Percentiles rank a stretch among this genome's conserved stretches.
These are phyloP conservation scores for Boletellus emodensis DNA, from an alignment of 768 basidiomycete species.

Conservation along the genomic window DNA sequence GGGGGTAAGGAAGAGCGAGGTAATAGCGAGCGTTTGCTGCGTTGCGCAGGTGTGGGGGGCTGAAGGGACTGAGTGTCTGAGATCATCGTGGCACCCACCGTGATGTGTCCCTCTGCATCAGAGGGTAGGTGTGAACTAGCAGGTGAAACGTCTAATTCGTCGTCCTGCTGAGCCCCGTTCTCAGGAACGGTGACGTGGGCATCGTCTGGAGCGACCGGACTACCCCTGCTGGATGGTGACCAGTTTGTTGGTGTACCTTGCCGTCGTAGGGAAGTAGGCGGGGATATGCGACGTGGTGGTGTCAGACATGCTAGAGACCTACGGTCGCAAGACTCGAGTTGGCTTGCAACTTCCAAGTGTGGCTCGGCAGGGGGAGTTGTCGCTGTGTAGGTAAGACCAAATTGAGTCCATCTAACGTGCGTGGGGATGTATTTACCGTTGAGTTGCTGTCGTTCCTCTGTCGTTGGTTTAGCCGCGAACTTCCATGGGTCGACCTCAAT, in stretches of 20 bases:
- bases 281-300: slow-evolving; percentile 7
- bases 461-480: slow-evolving; percentile 8
- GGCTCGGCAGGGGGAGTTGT: not conserved
- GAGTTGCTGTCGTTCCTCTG: slow-evolving; percentile 2
- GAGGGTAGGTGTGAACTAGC: not conserved
- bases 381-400: slow-evolving; percentile 2
- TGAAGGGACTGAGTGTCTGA: slow-evolving; percentile 16
- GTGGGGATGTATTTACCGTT: slow-evolving; percentile 9
- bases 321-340: not conserved
- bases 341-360: not conserved
- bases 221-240: slow-evolving; percentile 25
- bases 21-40: slow-evolving; percentile 5
- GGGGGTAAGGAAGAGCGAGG: slow-evolving; percentile 4
- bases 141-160: slow-evolving; percentile 2
- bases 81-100: not conserved
- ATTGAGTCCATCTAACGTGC: not conserved
- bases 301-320: not conserved
- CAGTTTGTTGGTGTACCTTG: slow-evolving; percentile 32
- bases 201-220: slow-evolving; percentile 3
- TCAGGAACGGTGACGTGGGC: not conserved
- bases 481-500: slow-evolving; percentile 13
- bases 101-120: slow-evolving; percentile 14
- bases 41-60: slow-evolving; percentile 30
- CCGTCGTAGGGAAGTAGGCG: slow-evolving; percentile 2
- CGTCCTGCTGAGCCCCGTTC: not conserved